These are phyloP conservation scores for Aureobasidium musti DNA, from an alignment of 2,329 filamentous ascomycete genomes.

Conservation along the genomic window DNA sequence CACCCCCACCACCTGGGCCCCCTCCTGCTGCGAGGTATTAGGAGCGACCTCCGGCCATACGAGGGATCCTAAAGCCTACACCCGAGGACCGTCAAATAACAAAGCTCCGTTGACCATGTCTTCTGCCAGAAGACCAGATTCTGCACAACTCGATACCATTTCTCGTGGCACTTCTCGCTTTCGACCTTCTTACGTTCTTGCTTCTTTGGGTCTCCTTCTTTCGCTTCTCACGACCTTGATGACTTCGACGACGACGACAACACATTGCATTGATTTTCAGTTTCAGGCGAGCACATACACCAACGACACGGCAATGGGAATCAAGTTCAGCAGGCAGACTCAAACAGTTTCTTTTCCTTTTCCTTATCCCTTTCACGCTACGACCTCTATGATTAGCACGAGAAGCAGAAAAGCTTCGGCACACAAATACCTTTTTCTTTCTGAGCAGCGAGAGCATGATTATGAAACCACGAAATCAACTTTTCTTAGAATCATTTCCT, in stretches of 20 bases:
- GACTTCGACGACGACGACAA: background rate
- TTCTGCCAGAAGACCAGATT: background rate
- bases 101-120: conserved; percentile 1
- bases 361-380: background rate
- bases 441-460: background rate
- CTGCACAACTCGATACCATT: background rate
- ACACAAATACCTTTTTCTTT: conserved; percentile 1
- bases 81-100: conserved; percentile 17
- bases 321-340: background rate
- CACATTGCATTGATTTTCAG: background rate
- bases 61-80: conserved; percentile 23
- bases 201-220: background rate
- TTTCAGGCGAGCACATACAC: conserved; percentile 4
- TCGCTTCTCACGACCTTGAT: background rate
- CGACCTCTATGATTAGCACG: background rate
- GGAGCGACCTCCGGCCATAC: conserved; percentile 23
- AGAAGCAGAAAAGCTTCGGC: conserved; percentile 1
- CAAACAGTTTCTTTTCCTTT: background rate
- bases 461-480: conserved; percentile 2
- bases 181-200: background rate
- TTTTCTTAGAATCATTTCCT: background rate
- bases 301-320: background rate
- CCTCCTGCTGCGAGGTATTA: conserved; percentile 27
- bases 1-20: conserved; percentile 24
- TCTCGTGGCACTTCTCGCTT: background rate